Conservation (phyloP, 495 filamentous ascomycete genomes). For the Cairneyella variabilis region DNA sequence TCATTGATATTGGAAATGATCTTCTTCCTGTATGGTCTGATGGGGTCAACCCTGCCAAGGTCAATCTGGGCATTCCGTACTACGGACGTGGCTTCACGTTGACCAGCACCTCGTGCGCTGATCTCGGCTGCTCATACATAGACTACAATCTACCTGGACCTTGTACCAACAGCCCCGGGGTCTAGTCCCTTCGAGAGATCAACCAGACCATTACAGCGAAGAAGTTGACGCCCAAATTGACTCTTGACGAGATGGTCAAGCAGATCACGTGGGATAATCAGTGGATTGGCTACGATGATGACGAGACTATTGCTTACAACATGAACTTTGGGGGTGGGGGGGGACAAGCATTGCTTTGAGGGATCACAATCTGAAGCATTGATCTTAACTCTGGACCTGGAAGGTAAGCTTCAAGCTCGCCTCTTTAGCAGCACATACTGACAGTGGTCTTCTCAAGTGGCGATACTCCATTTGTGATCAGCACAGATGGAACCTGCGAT, state of each 20-base stretch:
- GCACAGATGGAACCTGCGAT: slow-evolving; percentile 6
- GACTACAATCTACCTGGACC: slow-evolving; percentile 25
- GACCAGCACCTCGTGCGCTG: not conserved
- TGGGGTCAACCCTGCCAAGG: slow-evolving; percentile 29
- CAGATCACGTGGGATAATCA: slow-evolving; percentile 29
- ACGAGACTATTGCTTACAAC: slow-evolving; percentile 26
- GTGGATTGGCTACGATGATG: slow-evolving; percentile 32
- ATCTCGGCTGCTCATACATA: slow-evolving; percentile 28
- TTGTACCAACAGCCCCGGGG: slow-evolving; percentile 31
- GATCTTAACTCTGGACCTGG: slow-evolving; percentile 15
- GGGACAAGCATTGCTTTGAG: slow-evolving; percentile 31
- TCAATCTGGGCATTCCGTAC: slow-evolving; percentile 38
- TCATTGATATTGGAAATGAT: slow-evolving; percentile 35
- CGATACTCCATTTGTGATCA: not conserved
- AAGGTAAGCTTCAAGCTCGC: not conserved
- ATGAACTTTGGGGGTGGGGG: slow-evolving; percentile 24
- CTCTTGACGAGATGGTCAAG: slow-evolving; percentile 24
- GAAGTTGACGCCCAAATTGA: slow-evolving; percentile 20
- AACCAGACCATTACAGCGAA: slow-evolving; percentile 16
- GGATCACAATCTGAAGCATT: slow-evolving; percentile 15
- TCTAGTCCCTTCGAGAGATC: slow-evolving; percentile 31
- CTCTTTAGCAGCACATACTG: not conserved
- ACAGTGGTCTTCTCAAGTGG: not conserved
- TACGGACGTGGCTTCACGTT: slow-evolving; percentile 37
- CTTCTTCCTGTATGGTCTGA: slow-evolving; percentile 34